These are phyloP conservation scores for Pseudocercospora fuligena DNA, from an alignment of 2,329 filamentous ascomycete species.

Conservation along the genomic window DNA sequence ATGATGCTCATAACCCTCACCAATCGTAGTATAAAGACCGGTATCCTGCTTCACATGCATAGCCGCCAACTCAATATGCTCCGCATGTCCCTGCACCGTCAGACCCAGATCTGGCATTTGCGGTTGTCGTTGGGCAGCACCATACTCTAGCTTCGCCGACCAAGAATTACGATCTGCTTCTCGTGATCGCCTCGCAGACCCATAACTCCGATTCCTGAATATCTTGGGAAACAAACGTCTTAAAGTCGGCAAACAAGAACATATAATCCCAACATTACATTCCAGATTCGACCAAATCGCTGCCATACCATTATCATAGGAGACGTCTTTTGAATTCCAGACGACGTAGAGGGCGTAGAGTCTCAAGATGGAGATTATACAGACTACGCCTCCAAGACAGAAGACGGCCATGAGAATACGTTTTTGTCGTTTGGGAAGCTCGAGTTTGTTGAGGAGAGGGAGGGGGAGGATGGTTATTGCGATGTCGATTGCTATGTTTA, in stretches of 20 bases:
- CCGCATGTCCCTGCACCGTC: neutral
- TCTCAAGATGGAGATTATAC: constrained; percentile 37
- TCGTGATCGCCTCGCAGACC: neutral
- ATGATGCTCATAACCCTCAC: neutral
- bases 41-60: neutral
- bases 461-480: constrained; percentile 40
- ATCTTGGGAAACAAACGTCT: neutral
- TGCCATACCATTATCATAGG: constrained; percentile 35
- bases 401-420: constrained; percentile 41
- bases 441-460: constrained; percentile 37
- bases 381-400: constrained; percentile 38
- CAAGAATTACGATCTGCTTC: neutral
- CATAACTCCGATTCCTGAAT: neutral
- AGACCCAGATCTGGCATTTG: neutral
- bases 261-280: constrained; percentile 41
- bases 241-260: constrained; percentile 38
- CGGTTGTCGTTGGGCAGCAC: neutral
- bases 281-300: constrained; percentile 42
- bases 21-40: neutral
- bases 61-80: neutral
- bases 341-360: constrained; percentile 35
- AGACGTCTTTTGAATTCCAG: constrained; percentile 31
- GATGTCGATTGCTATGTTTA: constrained; percentile 43
- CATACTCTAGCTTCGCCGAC: neutral
- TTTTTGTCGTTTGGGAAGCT: constrained; percentile 38